Base-by-base conservation (phyloP, 768 basidiomycete genomes). In the Clathrus columnatus region DNA sequence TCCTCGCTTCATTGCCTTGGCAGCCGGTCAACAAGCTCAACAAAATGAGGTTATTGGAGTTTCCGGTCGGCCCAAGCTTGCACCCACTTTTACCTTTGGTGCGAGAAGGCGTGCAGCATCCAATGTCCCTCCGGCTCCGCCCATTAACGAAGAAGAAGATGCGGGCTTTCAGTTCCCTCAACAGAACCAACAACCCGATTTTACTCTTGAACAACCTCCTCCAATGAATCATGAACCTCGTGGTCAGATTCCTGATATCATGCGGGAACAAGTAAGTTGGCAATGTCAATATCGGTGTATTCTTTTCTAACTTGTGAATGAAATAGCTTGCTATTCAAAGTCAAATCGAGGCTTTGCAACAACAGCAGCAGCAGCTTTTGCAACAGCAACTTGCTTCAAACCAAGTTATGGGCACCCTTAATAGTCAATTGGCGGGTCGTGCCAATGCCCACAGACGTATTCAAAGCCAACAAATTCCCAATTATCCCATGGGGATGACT, bases 1-100 rank as follows among this genome's bases (percentile, higher is more conserved):
- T 43, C 93, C 93, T 26, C 84, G 93, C 23, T 95, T 95, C 65
- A 88, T 84, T 17, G 88, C 83, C 54, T 75, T 84, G 62, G 87
- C 83, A 36, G 82, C 79, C 30, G 85, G 84, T 62, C 84, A 86
- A 66, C 69, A 61, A 30, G 83, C 89, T 59, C 79, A 79, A 60
- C 70, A 73, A 44, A 62, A 63, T 41, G 82, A 87, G 59, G 44
- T 72, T 55, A 62, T 86, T 49, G 84, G 88, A 28, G 81, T 88
- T 16, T 79, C 85, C 26, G 85, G 89, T 45, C 83, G 91, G 59
- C 91, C 91, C 36, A 91, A 93, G 66, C 80, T 94, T 36, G 90
- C 91, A 10, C 91, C 91, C n/a, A 76, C 77, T 48, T 95, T 96
- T 70, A 91, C 85, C 77, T 96, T 94, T 67, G 93, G 91, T 48